These are phyloP conservation scores for Camelina neglecta DNA, from an alignment of 345 rosid genomes.

Conservation along the genomic window DNA sequence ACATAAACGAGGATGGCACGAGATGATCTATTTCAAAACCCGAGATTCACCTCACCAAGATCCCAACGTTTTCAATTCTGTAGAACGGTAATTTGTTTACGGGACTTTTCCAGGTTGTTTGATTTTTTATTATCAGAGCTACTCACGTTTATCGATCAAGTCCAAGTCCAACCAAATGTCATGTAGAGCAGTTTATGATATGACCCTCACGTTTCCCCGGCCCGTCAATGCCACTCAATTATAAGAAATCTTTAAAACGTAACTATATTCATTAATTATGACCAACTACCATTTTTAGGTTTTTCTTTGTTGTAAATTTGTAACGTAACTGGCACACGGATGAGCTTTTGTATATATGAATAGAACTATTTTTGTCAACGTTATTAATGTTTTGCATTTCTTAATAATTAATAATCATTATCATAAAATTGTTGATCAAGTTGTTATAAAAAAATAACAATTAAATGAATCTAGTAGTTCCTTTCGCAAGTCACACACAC, in stretches of 20 bases:
- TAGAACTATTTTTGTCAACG: background rate
- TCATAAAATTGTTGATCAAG: background rate
- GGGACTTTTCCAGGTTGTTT: too few species aligned
- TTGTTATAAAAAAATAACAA: background rate
- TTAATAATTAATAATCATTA: background rate
- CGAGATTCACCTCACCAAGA: slow-evolving; percentile 54
- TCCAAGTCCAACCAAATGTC: background rate
- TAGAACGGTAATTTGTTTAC: too few species aligned
- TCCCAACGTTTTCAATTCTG: too few species aligned
- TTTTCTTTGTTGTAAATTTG: too few species aligned
- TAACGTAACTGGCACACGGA: background rate
- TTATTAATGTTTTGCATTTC: slow-evolving; percentile 18
- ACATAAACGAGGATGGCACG: background rate
- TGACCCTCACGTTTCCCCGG: slow-evolving; percentile 23
- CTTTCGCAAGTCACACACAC: background rate
- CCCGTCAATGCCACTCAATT: slow-evolving; percentile 3
- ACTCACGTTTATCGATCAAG: background rate
- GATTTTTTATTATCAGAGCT: too few species aligned
- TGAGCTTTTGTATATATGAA: background rate
- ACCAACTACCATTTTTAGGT: background rate
- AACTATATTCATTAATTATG: background rate
- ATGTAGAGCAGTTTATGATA: slow-evolving; percentile 3
- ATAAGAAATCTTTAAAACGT: background rate
- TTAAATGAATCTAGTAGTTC: background rate
- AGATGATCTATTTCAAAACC: slow-evolving; percentile 16